Base-by-base conservation (phyloP, 257 asterid genomes). In the Leonotis leonurus region DNA sequence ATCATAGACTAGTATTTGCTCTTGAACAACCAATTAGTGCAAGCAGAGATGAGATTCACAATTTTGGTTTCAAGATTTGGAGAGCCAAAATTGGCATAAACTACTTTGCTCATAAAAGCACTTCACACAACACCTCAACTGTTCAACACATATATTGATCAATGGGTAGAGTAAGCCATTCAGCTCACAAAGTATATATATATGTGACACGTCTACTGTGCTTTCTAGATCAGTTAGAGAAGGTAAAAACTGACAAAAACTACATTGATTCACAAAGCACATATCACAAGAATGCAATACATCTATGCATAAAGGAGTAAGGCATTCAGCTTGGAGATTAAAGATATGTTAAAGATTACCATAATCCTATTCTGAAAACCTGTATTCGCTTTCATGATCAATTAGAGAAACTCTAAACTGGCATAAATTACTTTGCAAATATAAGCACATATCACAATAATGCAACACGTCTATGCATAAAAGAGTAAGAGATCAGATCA, bases 261-360 rank as follows among this genome's bases (percentile, higher is more conserved):
- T 56, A 45, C 43, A 36, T 18, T n/a, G 24, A 20, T 52, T 3
- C 9, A 14, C 36, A 32, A 18, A 52, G 55, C 14, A 35, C 40
- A 20, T 29, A 66, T 32, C 33, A 66, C 60, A 72, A 52, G 45
- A 59, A 30, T 51, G 64, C 24, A 27, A 25, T 22, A 22, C 17
- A 45, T 14, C 7, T 33, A 40, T 39, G 63, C 41, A 13, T n/a
- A 40, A 40, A 40, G 8, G 8, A 40, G 20, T 2, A 5, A 43
- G 21, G 7, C 49, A 49, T 11, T 12, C 10, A 49, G 32, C 33
- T 49, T 17, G 24, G 11, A 24, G 24, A 49, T 11, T 22, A 49
- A 46, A 45, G 27, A 18, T 45, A 45, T 45, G 52, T 45, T 44
- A 16, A 17, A 21, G 8, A 21, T 46, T 80, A 87, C 96, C 90